phyloP scores from a whole-genome alignment of 2,329 filamentous ascomycete species.

The Calonectria pseudoreteaudii region DNA sequence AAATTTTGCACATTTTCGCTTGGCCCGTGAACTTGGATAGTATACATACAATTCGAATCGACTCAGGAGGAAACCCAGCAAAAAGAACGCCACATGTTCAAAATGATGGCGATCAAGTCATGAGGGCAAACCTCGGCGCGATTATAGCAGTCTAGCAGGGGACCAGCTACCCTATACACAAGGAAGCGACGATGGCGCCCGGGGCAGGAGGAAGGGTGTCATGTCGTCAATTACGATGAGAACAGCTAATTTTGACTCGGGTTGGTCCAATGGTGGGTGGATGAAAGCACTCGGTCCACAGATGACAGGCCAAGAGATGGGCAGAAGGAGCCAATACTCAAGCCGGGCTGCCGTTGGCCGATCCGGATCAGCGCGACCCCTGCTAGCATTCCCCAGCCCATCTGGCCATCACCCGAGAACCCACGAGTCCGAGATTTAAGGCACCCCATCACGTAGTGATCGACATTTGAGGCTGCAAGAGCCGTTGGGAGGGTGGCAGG shows the following conservation, averaged over 20 bases:
- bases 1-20: not conserved
- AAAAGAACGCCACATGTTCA: not conserved
- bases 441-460: slow-evolving; percentile 37
- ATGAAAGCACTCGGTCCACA: slow-evolving; percentile 24
- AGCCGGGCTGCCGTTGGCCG: slow-evolving; percentile 25
- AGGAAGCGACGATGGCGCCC: not conserved
- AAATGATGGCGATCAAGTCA: not conserved
- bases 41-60: not conserved
- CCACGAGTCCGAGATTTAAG: slow-evolving; percentile 40
- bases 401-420: slow-evolving; percentile 43
- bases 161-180: not conserved
- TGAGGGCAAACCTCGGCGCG: not conserved
- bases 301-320: not conserved
- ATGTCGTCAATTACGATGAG: not conserved
- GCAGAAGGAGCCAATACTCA: slow-evolving; percentile 8
- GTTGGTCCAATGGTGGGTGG: slow-evolving; percentile 32
- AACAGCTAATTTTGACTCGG: not conserved
- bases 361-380: slow-evolving; percentile 44
- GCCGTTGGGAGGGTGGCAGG: slow-evolving; percentile 19
- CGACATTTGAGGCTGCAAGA: slow-evolving; percentile 34
- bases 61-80: not conserved
- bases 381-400: slow-evolving; percentile 40
- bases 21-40: not conserved
- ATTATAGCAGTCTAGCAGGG: not conserved
- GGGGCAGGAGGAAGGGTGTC: not conserved